Evolutionary conservation across 129 eudicot species (phyloP), one percentile per base, ranked within the genome.

Genomic region (Glebionis coronaria): DNA sequence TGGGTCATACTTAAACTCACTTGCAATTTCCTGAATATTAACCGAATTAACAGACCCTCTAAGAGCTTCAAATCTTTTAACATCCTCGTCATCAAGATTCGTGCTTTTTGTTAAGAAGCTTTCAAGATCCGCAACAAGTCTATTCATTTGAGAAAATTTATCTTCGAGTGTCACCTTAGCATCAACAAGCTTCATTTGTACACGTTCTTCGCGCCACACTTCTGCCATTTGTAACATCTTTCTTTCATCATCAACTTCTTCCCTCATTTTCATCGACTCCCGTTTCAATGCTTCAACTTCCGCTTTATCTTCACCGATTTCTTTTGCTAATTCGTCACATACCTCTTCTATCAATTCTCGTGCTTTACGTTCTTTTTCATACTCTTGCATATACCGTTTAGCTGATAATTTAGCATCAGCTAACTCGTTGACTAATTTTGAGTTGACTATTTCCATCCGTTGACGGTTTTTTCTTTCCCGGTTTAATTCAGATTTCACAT

Each of bases 151-250:
- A 12, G 85, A 62, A 54, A 61, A 92, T 65, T 86, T 88, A 27
- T 92, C 91, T 75, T 88, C 96, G 13, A 92, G 91, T 46, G 84
- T 80, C 28, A 88, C 91, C 72, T 88, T 92, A 5, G 96, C 96
- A 73, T 92, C 98, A 50, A 92, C 70, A 3, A 92, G 81, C 81
- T 92, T 92, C 96, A 92, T 82, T 64, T 92, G 98, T 14, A 92
- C 96, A 1, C 98, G 91, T 61, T 92, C 98, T 81, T 92, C 98
- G 18, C 98, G 88, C 98, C 98, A 92, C 19, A 88, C 96, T 84
- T 92, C 98, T 1, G 98, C 96, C 91, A 92, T 92, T 66, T 92
- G 98, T 73, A 92, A 68, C 95, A 92, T 92, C 72, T 81, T 88
- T 73, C 96, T 84, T 78, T 92, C 98, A 13, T 92, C 98, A 13